These are phyloP conservation scores for Entophlyctis luteolus DNA, from an alignment of 192 early-diverging fungal genomes.

Conservation along the genomic window DNA sequence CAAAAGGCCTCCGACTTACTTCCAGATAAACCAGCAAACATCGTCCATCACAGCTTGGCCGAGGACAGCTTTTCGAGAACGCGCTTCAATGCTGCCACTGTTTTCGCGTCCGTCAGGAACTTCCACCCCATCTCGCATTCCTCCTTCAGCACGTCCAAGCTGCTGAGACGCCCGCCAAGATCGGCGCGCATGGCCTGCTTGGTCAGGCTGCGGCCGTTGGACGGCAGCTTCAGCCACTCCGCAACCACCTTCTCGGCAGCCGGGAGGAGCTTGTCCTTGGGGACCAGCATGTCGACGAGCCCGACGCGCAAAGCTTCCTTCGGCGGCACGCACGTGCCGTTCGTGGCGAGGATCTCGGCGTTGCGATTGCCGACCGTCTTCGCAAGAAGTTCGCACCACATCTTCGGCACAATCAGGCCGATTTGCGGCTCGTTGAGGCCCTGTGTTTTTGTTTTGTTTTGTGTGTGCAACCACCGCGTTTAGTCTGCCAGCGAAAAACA, in stretches of 20 bases:
- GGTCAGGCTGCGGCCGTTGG: constrained; percentile 34
- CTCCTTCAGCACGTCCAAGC: constrained; percentile 20
- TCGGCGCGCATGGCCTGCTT: constrained; percentile 29
- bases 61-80: constrained; percentile 26
- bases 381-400: constrained; percentile 41
- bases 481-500: neutral
- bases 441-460: neutral
- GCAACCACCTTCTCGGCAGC: constrained; percentile 27
- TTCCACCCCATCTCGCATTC: constrained; percentile 36
- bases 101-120: constrained; percentile 26
- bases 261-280: constrained; percentile 29
- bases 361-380: constrained; percentile 35
- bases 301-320: constrained; percentile 34
- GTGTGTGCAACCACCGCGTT: too few relatives aligned
- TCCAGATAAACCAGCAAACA: neutral
- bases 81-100: constrained; percentile 34
- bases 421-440: constrained; percentile 28
- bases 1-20: too few relatives aligned
- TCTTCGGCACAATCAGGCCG: constrained; percentile 40
- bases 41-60: neutral
- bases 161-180: constrained; percentile 27
- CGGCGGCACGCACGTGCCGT: constrained; percentile 35
- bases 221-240: constrained; percentile 35
- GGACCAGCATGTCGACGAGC: constrained; percentile 41
- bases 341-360: constrained; percentile 31